A percentile compares a stretch with the other conserved stretches of the same genome.
Conservation (phyloP, 345 rosid genomes). For the Heritiera littoralis region DNA sequence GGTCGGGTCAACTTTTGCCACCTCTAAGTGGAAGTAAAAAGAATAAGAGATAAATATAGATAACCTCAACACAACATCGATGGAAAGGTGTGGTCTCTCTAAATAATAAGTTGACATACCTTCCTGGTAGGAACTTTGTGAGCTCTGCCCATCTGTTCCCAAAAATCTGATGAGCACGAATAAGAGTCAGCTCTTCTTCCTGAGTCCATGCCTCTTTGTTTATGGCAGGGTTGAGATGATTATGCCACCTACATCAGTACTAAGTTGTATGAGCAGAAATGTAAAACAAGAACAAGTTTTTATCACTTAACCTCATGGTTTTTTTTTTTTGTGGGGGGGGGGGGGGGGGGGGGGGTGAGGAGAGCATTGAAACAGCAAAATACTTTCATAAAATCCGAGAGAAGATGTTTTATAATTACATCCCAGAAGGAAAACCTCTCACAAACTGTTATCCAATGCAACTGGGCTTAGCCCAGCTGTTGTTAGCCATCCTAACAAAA, state of each 20-base stretch:
- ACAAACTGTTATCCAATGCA: not conserved
- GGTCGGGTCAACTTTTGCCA: too few relatives aligned
- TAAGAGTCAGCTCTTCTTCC: constrained; percentile 90
- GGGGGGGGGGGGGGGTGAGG: too few relatives aligned
- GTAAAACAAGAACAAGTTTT: not conserved
- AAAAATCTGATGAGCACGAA: constrained; percentile 91
- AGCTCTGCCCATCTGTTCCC: constrained; percentile 99
- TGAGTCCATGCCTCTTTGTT: constrained; percentile 99
- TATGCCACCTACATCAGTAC: constrained; percentile 81
- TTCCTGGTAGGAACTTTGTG: constrained; percentile 93
- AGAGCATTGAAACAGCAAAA: not conserved
- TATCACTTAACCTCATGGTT: not conserved
- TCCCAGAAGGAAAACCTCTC: not conserved
- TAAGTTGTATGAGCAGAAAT: not conserved
- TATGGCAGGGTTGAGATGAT: constrained; percentile 92
- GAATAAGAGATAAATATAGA: not conserved
- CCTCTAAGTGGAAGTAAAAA: not conserved
- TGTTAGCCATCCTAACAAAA: not conserved
- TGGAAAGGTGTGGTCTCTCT: constrained; percentile 9
- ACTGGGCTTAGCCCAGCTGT: not conserved
- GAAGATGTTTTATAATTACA: not conserved
- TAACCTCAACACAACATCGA: not conserved
- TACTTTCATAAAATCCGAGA: not conserved
- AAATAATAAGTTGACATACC: constrained; percentile 47
- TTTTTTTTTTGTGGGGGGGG: too few relatives aligned